Percentiles rank a stretch among this genome's conserved stretches.
Conservation (phyloP, 2,329 filamentous ascomycete genomes). For the Neofusicoccum parvum region DNA sequence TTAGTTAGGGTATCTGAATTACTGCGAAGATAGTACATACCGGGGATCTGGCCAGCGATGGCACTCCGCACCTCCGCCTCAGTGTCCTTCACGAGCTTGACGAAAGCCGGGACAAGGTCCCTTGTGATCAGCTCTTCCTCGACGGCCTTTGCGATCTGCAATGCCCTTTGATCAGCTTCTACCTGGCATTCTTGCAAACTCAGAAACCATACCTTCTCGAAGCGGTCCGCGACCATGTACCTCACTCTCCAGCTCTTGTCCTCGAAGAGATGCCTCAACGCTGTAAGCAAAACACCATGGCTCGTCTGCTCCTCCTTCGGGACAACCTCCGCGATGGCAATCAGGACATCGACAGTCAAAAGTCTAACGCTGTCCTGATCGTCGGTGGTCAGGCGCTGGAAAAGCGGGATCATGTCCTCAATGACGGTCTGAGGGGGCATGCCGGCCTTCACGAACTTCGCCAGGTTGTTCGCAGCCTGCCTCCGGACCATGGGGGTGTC, state of each 20-base stretch:
- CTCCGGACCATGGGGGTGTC: conserved; percentile 99
- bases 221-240: conserved; percentile 98
- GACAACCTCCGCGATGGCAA: conserved; percentile 93
- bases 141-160: conserved; percentile 93
- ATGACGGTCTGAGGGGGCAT: conserved; percentile 91
- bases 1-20: conserved; percentile 31
- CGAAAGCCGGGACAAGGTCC: conserved; percentile 93
- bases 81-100: conserved; percentile 96
- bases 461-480: conserved; percentile 92
- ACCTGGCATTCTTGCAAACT: neutral
- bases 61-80: conserved; percentile 97
- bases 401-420: conserved; percentile 98
- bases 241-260: conserved; percentile 99
- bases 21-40: conserved; percentile 42
- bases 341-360: conserved; percentile 93
- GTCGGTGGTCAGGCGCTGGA: conserved; percentile 93
- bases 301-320: conserved; percentile 98
- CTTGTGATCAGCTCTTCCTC: conserved; percentile 94
- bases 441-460: conserved; percentile 90
- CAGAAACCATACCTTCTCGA: conserved; percentile 75
- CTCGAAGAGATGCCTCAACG: conserved; percentile 89
- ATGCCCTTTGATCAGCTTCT: conserved; percentile 30
- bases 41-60: conserved; percentile 94
- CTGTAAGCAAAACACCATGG: conserved; percentile 88
- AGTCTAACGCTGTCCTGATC: conserved; percentile 97